phyloP scores from a whole-genome alignment of 768 basidiomycete genomes.

The Leccinum subgranulosum region DNA sequence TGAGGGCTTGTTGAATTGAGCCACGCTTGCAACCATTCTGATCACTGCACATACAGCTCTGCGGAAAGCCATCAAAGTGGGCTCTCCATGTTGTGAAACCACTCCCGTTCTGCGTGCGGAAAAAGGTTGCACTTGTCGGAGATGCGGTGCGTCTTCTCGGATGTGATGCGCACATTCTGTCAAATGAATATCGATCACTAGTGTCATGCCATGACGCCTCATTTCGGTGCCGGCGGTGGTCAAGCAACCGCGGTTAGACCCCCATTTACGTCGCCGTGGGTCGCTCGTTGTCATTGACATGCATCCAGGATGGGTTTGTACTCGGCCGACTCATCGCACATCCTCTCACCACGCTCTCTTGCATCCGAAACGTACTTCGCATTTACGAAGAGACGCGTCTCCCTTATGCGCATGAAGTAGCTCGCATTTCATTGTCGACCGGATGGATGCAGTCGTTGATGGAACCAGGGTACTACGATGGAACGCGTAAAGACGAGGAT shows the following conservation, averaged over 20 bases:
- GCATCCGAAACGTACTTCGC: constrained; percentile 1
- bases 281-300: not conserved
- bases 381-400: constrained; percentile 15
- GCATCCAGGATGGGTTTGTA: constrained; percentile 16
- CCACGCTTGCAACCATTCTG: not conserved
- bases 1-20: not conserved
- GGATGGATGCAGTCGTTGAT: constrained; percentile 8
- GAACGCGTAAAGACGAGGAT: constrained; percentile 7
- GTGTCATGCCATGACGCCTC: constrained; percentile 27
- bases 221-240: constrained; percentile 23
- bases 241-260: constrained; percentile 23
- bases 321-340: constrained; percentile 25
- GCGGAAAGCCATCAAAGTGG: constrained; percentile 40
- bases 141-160: constrained; percentile 35
- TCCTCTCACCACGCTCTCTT: constrained; percentile 5
- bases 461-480: constrained; percentile 21
- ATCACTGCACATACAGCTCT: constrained; percentile 23
- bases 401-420: constrained; percentile 11
- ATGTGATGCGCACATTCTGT: not conserved
- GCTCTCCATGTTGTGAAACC: constrained; percentile 41
- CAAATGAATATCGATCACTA: not conserved
- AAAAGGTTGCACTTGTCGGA: constrained; percentile 44
- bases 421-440: constrained; percentile 11
- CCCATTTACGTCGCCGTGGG: not conserved
- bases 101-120: constrained; percentile 38